Percentiles rank a stretch among this genome's conserved stretches.
phyloP scores from a whole-genome alignment of 371 early-diverging fungal species.

The Mucor indicus region DNA sequence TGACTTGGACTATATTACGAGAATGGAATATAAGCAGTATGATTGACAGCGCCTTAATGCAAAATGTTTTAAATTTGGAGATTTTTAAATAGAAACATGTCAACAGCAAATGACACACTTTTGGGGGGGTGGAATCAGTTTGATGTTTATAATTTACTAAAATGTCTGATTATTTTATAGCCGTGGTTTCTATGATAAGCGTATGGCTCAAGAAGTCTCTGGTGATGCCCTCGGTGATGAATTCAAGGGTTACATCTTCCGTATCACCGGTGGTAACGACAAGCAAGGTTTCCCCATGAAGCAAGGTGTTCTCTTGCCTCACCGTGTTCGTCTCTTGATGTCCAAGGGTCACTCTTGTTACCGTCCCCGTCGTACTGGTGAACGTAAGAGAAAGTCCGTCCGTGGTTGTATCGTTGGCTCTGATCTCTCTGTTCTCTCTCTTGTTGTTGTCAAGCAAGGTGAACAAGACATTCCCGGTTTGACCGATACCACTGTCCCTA shows the following conservation, averaged over 20 bases:
- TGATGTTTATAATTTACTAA: no score
- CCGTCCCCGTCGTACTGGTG: constrained; percentile 97
- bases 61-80: no score
- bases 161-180: constrained; percentile 41
- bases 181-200: constrained; percentile 98
- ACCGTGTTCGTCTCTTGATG: constrained; percentile 95
- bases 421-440: constrained; percentile 93
- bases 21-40: background rate
- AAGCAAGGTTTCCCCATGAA: constrained; percentile 99
- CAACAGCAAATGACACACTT: no score
- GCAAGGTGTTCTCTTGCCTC: constrained; percentile 93
- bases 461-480: constrained; percentile 95
- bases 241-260: constrained; percentile 99
- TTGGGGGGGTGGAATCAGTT: no score
- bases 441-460: constrained; percentile 96
- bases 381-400: constrained; percentile 99
- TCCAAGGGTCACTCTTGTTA: constrained; percentile 99
- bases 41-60: no score
- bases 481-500: constrained; percentile 92
- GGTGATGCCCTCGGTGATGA: constrained; percentile 97
- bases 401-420: constrained; percentile 98
- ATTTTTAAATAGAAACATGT: no score
- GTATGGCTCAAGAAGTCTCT: constrained; percentile 94
- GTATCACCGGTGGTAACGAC: constrained; percentile 99
- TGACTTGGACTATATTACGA: no score